Evolutionary conservation across 208 protist species (phyloP).

Genomic region (Zelonia costaricensis): DNA sequence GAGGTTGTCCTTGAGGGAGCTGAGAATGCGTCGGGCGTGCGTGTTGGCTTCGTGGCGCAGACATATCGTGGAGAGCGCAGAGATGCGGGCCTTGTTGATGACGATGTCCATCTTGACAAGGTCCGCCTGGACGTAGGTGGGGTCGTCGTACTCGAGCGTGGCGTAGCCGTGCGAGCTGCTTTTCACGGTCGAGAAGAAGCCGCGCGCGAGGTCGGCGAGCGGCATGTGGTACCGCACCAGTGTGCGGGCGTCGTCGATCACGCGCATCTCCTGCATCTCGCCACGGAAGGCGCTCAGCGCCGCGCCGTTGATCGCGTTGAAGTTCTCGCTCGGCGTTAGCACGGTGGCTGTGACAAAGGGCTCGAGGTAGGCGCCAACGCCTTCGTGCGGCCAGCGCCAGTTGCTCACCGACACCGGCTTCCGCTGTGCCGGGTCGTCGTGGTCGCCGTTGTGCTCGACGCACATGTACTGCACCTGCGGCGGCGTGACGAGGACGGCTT

Average conservation of each 20-base stretch:
- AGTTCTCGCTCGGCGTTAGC: slow-evolving; percentile 89
- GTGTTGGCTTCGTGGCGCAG: slow-evolving; percentile 59
- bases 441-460: slow-evolving; percentile 37
- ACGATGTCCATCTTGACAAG: slow-evolving; percentile 94
- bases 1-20: slow-evolving; percentile 89
- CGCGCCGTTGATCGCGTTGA: slow-evolving; percentile 83
- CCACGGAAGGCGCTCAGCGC: slow-evolving; percentile 71
- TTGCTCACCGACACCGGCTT: slow-evolving; percentile 66
- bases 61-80: slow-evolving; percentile 92
- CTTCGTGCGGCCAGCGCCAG: slow-evolving; percentile 88
- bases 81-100: slow-evolving; percentile 92
- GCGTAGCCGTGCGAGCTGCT: slow-evolving; percentile 92
- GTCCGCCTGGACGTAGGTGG: slow-evolving; percentile 83
- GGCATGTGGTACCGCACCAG: slow-evolving; percentile 91
- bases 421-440: slow-evolving; percentile 26
- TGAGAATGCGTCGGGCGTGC: slow-evolving; percentile 72
- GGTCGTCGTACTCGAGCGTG: slow-evolving; percentile 95
- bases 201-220: slow-evolving; percentile 93
- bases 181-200: slow-evolving; percentile 96
- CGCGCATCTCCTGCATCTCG: slow-evolving; percentile 69
- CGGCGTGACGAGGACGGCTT: slow-evolving; percentile 93
- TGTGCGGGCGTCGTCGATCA: slow-evolving; percentile 73
- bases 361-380: slow-evolving; percentile 84
- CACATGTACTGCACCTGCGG: slow-evolving; percentile 94
- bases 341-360: slow-evolving; percentile 90